Evolutionary conservation across 805 yeast species (phyloP), one percentile per base, ranked within the genome.

Genomic region (Kazachstania bromeliacearum): DNA sequence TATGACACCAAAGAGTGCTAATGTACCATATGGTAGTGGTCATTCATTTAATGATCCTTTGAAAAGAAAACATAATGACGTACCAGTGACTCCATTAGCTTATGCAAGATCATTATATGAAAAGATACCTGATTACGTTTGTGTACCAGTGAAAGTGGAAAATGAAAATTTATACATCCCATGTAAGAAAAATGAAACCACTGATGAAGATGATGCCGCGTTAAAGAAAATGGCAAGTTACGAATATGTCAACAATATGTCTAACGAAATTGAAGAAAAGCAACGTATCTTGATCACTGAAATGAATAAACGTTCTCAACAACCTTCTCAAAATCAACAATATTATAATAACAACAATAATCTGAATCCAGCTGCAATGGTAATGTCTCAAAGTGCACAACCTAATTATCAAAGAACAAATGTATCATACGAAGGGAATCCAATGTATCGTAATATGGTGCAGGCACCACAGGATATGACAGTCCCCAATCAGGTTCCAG

Each of bases 71-170:
- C 25, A 22, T 22, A 22, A 22, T 22, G 12, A 22, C 12, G 10
- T 22, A 44, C 55, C 56, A 6, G 40, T 44, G 5, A 48, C 57
- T 3, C 59, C 58, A 3, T 24, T 54, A 20, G 56, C 51, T 25
- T 54, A 53, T 39, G 58, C 59, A 3, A 50, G 50, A 34, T 45
- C 50, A 22, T 43, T 54, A n/a, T 54, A 54, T 36, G 55, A 54
- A 19, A 50, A 48, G 30, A 34, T 53, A 33, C 50, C 48, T 31
- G 42, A 50, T 7, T 54, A 48, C 43, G 50, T 46, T 28, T 53
- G 57, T 37, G 54, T 54, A 4, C 59, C 59, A 3, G 53, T 49
- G 4, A 47, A 46, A 33, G 40, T 52, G 15, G 51, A 46, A 33
- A 50, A 48, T 29, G 35, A 38, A 16, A 34, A 20, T 28, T 31